phyloP scores from a whole-genome alignment of 495 filamentous ascomycete species.

The Massariosphaeria phaeospora region DNA sequence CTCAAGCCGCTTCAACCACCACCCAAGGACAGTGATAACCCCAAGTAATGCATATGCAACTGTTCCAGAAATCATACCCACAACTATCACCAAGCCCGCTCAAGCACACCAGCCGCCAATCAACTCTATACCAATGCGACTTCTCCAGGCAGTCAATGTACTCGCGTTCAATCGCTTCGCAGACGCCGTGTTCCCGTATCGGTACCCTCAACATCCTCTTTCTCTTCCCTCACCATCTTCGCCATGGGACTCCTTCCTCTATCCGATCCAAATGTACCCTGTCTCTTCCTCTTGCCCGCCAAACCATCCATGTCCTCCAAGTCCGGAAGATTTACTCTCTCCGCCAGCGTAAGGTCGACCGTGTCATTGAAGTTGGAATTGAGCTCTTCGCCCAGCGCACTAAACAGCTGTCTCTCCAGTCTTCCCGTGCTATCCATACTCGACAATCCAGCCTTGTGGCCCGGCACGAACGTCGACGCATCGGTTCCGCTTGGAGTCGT shows the following conservation, averaged over 20 bases:
- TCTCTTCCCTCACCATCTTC: slow-evolving; percentile 9
- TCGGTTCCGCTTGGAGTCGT: neutral
- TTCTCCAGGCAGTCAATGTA: too few species aligned
- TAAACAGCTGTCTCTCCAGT: slow-evolving; percentile 14
- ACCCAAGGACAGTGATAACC: too few species aligned
- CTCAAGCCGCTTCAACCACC: too few species aligned
- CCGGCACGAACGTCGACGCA: slow-evolving; percentile 1
- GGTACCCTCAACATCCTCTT: neutral
- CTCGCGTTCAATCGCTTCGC: too few species aligned
- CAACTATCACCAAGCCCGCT: too few species aligned
- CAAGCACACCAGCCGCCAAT: too few species aligned
- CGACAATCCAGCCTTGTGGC: neutral
- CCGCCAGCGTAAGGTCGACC: neutral
- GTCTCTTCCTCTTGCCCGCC: slow-evolving; percentile 14
- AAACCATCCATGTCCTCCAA: neutral
- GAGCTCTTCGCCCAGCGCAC: slow-evolving; percentile 22
- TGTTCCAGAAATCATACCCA: too few species aligned
- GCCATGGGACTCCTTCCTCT: slow-evolving; percentile 1
- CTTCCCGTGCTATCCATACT: slow-evolving; percentile 9
- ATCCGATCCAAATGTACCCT: slow-evolving; percentile 9
- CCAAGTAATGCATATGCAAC: too few species aligned
- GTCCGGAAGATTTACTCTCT: neutral
- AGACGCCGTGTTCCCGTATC: neutral
- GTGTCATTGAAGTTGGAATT: neutral
- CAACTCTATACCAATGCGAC: too few species aligned